Conservation (phyloP, 768 basidiomycete genomes). For the Rhodocollybia butyracea region DNA sequence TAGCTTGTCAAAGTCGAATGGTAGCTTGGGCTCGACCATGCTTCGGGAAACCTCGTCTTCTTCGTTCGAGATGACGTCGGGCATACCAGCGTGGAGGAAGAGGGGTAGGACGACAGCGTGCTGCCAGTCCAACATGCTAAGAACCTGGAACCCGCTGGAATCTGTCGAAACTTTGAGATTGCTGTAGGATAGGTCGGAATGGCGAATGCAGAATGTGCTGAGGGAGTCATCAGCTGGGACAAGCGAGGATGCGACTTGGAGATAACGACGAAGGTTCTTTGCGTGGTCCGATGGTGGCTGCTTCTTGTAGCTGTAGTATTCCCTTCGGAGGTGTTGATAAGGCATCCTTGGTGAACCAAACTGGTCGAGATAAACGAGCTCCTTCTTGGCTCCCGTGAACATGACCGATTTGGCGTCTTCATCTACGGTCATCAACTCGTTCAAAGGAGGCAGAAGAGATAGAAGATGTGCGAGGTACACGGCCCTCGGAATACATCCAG, state of each 20-base stretch:
- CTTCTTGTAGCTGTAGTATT: slow-evolving; percentile 23
- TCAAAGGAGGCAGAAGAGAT: slow-evolving; percentile 10
- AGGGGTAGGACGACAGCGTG: slow-evolving; percentile 25
- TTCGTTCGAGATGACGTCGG: slow-evolving; percentile 23
- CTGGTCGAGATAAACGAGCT: slow-evolving; percentile 25
- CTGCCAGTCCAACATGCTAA: slow-evolving; percentile 29
- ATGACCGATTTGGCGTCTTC: slow-evolving; percentile 22
- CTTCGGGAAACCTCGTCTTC: slow-evolving; percentile 20
- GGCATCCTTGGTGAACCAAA: slow-evolving; percentile 27
- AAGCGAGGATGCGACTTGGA: slow-evolving; percentile 25
- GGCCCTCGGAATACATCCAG: slow-evolving; percentile 18
- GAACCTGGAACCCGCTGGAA: slow-evolving; percentile 12
- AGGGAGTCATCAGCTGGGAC: slow-evolving; percentile 19
- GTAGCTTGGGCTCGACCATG: slow-evolving; percentile 20
- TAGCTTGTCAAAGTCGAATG: slow-evolving; percentile 22
- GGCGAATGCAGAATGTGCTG: slow-evolving; percentile 26
- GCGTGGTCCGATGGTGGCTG: slow-evolving; percentile 28
- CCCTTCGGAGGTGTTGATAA: slow-evolving; percentile 21
- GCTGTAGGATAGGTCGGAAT: slow-evolving; percentile 23
- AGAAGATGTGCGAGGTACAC: slow-evolving; percentile 21
- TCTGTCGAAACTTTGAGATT: slow-evolving; percentile 24
- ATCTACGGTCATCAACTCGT: slow-evolving; percentile 19
- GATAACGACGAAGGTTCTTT: slow-evolving; percentile 26
- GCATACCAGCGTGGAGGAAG: slow-evolving; percentile 27
- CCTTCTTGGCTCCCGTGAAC: slow-evolving; percentile 23